Percentiles rank a stretch among this genome's conserved stretches.
phyloP scores from a whole-genome alignment of 768 basidiomycete species.

The Cyclocybe aegerita region DNA sequence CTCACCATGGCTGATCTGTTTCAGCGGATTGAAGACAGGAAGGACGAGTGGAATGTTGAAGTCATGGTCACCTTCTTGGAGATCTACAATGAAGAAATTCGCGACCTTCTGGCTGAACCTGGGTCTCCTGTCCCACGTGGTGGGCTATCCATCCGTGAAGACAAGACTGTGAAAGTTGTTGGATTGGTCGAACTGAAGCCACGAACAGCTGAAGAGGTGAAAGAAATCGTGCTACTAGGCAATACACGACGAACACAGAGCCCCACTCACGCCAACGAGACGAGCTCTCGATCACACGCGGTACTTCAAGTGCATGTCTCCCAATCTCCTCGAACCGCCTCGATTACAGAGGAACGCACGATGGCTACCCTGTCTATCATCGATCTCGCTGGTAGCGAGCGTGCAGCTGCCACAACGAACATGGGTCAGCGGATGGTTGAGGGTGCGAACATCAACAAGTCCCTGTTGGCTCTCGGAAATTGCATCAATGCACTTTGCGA shows the following conservation, averaged over 20 bases:
- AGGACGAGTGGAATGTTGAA: constrained; percentile 81
- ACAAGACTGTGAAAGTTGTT: constrained; percentile 88
- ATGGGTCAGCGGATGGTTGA: constrained; percentile 99
- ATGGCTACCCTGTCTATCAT: constrained; percentile 96
- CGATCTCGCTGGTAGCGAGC: constrained; percentile 95
- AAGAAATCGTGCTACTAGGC: constrained; percentile 87
- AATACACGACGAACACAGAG: constrained; percentile 89
- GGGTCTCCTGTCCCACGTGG: constrained; percentile 66
- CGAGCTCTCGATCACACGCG: constrained; percentile 95
- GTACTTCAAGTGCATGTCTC: constrained; percentile 95
- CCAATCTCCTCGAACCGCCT: constrained; percentile 82
- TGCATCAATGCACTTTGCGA: constrained; percentile 99
- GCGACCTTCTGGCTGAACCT: constrained; percentile 85
- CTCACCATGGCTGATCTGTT: constrained; percentile 97
- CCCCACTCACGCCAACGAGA: constrained; percentile 94
- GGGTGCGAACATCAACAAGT: constrained; percentile 99
- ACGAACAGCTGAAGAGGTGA: constrained; percentile 86
- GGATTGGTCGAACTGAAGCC: constrained; percentile 84
- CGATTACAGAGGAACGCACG: constrained; percentile 76
- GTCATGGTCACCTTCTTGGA: constrained; percentile 95
- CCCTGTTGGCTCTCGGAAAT: constrained; percentile 93
- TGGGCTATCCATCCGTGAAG: constrained; percentile 91
- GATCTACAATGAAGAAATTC: constrained; percentile 99
- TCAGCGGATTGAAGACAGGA: constrained; percentile 84
- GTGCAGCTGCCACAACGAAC: constrained; percentile 93